These are phyloP conservation scores for Leishmania gerbilli DNA, from an alignment of 208 protist species.

Conservation along the genomic window DNA sequence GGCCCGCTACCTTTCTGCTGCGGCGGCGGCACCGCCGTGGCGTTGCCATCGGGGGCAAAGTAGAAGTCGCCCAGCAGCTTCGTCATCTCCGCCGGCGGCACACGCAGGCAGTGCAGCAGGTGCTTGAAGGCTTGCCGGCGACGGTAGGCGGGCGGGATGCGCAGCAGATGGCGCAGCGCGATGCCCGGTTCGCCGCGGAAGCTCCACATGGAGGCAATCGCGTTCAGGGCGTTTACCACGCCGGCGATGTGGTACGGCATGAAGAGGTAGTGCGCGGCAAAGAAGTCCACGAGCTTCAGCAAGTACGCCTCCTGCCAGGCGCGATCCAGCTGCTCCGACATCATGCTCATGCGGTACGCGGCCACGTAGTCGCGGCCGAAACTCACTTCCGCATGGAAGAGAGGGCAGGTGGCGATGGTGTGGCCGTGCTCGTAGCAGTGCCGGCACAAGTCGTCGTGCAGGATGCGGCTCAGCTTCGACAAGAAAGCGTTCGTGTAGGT, in stretches of 20 bases:
- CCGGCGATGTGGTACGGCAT: constrained; percentile 90
- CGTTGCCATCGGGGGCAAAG: constrained; percentile 55
- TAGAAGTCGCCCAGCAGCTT: constrained; percentile 56
- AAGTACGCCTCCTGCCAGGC: constrained; percentile 84
- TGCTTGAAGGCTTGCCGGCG: constrained; percentile 78
- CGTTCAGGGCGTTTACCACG: constrained; percentile 79
- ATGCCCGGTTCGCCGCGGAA: constrained; percentile 82
- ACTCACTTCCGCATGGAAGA: constrained; percentile 83
- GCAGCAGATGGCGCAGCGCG: constrained; percentile 66
- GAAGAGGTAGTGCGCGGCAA: constrained; percentile 48
- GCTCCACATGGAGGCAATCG: constrained; percentile 85
- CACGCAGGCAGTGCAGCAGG: constrained; percentile 65
- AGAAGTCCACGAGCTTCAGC: constrained; percentile 74
- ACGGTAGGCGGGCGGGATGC: constrained; percentile 77
- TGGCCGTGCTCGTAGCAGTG: constrained; percentile 81
- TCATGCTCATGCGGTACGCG: constrained; percentile 89
- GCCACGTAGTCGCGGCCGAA: constrained; percentile 89
- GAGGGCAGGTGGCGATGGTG: constrained; percentile 61
- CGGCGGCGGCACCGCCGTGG: constrained; percentile 2
- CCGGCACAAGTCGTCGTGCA: constrained; percentile 81
- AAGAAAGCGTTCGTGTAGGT: constrained; percentile 67
- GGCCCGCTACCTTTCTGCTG: neutral
- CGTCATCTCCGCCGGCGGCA: constrained; percentile 62
- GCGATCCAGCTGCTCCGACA: constrained; percentile 77
- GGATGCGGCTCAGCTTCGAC: constrained; percentile 39